These are phyloP conservation scores for Solanum chacoense DNA, from an alignment of 305 asterid species.

Conservation along the genomic window DNA sequence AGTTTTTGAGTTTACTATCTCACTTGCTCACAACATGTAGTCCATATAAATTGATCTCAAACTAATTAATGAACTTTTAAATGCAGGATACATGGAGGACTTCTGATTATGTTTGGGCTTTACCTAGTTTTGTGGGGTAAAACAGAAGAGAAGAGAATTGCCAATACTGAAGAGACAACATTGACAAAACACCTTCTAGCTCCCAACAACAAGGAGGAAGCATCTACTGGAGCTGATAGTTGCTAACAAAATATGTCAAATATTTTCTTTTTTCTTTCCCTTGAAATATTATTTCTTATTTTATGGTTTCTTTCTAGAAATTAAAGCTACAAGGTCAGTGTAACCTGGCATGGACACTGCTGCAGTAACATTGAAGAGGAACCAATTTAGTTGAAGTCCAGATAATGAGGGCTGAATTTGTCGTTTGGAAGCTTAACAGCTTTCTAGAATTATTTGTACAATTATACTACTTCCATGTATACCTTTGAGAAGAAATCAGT, in stretches of 20 bases:
- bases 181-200: constrained; percentile 53
- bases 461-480: not conserved
- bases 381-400: not conserved
- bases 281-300: not conserved
- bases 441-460: not conserved
- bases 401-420: constrained; percentile 2
- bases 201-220: constrained; percentile 23
- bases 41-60: not conserved
- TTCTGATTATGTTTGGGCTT: constrained; percentile 60
- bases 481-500: not conserved
- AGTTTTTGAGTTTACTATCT: not conserved
- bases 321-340: not conserved
- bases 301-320: not conserved
- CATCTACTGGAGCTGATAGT: constrained; percentile 23
- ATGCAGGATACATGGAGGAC: constrained; percentile 67
- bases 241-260: constrained; percentile 13
- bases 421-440: not conserved
- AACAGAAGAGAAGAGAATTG: constrained; percentile 43
- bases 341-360: not conserved
- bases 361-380: not conserved
- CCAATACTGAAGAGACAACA: constrained; percentile 23
- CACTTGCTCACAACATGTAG: not conserved
- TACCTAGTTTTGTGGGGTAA: constrained; percentile 82
- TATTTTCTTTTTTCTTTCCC: constrained; percentile 4
- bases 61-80: not conserved